Evolutionary conservation across 2,329 filamentous ascomycete genomes (phyloP), one percentile per base, ranked within the genome.

Genomic region (Dothiorella sarmentorum): DNA sequence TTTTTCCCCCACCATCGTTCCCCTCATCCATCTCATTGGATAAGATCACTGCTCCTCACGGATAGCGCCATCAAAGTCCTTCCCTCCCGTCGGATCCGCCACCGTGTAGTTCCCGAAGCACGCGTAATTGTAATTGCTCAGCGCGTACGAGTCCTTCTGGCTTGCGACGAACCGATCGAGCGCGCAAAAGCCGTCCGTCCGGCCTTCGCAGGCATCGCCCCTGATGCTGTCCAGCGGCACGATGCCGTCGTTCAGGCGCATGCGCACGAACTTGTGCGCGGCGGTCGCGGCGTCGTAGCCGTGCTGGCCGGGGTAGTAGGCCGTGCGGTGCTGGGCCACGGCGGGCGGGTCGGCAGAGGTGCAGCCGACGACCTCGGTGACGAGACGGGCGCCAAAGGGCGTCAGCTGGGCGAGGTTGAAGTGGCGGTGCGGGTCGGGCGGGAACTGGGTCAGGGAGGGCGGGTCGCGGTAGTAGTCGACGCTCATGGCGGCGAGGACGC

Each of bases 341-440:
- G 75, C 67, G 4, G 64, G 64, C 0, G 82, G 78, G 45, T 76
- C 59, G 0, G 73, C 49, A 0, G 61, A 58, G 3, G 72, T 68
- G 63, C 82, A 84, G 31, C 78, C 80, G 62, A 83, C 80, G 26
- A 82, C 75, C 68, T 85, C 82, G 1, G 82, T 82, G 43, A 82
- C 72, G 27, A 85, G 73, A 17, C 79, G 76, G 3, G 76, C 81
- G 20, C 79, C 81, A 61, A 84, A 84, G 1, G 82, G 82, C 0
- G 80, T 82, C 53, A 84, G 63, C 44, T 79, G 66, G 2, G 76
- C 80, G 7, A 84, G 70, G 24, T 74, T 70, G 68, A 83, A 83
- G 47, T 74, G 74, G 2, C 78, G 73, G 18, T 78, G 64, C 20
- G 74, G 71, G 65, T 75, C 69, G 3, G 74, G 77, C 18, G 77